Percentiles rank a stretch among this genome's conserved stretches.
These are phyloP conservation scores for Cytospora paraplurivora DNA, from an alignment of 2,329 filamentous ascomycete species.

Conservation along the genomic window DNA sequence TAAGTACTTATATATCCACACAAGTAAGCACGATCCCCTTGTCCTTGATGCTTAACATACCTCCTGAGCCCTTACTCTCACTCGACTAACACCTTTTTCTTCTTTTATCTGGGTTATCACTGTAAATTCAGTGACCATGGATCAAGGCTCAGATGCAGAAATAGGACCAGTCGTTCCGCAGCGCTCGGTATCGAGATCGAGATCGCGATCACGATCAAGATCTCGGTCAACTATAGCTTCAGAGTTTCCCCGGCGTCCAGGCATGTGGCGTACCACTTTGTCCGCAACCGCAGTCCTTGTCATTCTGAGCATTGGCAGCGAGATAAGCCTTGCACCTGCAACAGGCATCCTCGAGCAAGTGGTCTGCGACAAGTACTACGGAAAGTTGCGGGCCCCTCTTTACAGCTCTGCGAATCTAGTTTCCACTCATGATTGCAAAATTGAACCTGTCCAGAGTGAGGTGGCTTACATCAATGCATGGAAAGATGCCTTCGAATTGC, in stretches of 20 bases:
- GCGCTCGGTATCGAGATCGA: too few relatives aligned
- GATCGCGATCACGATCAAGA: neutral
- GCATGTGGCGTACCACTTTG: neutral
- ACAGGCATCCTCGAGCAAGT: slow-evolving; percentile 28
- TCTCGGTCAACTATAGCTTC: slow-evolving; percentile 3
- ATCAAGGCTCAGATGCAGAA: too few relatives aligned
- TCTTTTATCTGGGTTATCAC: too few relatives aligned
- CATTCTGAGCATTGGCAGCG: slow-evolving; percentile 20
- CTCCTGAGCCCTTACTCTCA: too few relatives aligned
- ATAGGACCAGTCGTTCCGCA: too few relatives aligned
- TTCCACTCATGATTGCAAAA: slow-evolving; percentile 17
- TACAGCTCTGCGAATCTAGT: too few relatives aligned
- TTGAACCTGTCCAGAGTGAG: slow-evolving; percentile 28
- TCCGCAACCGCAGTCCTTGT: neutral
- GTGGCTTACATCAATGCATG: slow-evolving; percentile 29
- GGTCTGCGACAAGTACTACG: slow-evolving; percentile 26
- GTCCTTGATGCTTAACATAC: too few relatives aligned
- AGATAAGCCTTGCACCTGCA: slow-evolving; percentile 22
- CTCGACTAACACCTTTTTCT: too few relatives aligned
- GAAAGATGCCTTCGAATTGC: slow-evolving; percentile 26
- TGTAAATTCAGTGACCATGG: too few relatives aligned
- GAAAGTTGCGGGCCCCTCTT: too few relatives aligned
- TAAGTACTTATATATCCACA: too few relatives aligned
- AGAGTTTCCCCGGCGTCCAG: neutral
- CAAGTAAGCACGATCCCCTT: too few relatives aligned